These are phyloP conservation scores for Pelargonium myrrhifolium DNA, from an alignment of 441 rosid genomes.

Conservation along the genomic window DNA sequence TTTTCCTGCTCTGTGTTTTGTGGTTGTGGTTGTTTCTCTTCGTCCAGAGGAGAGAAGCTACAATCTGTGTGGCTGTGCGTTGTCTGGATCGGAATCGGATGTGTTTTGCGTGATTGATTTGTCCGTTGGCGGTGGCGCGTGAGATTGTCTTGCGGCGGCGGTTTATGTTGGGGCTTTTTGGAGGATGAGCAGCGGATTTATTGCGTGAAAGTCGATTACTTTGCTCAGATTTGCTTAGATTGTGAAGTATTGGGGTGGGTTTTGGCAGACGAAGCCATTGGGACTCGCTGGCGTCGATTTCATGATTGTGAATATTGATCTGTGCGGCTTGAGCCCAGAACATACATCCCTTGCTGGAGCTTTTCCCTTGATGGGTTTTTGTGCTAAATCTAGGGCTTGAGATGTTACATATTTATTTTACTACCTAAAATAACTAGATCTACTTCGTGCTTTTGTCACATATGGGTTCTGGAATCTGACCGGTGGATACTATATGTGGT, in stretches of 20 bases:
- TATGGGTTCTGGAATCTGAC: neutral
- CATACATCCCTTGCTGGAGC: neutral
- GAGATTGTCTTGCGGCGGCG: slow-evolving; percentile 1
- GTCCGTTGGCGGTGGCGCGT: neutral
- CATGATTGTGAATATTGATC: neutral
- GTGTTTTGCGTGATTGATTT: neutral
- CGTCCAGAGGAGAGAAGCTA: slow-evolving; percentile 13
- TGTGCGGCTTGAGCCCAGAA: neutral
- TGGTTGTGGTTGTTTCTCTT: slow-evolving; percentile 17
- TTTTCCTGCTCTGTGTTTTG: slow-evolving; percentile 27
- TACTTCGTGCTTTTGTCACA: neutral
- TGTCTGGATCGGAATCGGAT: slow-evolving; percentile 7
- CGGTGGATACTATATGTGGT: neutral
- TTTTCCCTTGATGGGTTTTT: neutral
- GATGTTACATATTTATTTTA: neutral
- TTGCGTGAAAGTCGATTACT: no score
- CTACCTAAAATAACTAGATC: neutral
- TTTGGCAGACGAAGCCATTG: neutral
- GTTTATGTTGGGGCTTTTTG: neutral
- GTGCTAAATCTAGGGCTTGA: neutral
- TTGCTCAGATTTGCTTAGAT: neutral
- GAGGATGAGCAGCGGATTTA: neutral
- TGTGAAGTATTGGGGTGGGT: neutral
- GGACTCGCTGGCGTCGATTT: neutral
- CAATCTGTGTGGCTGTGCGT: slow-evolving; percentile 9